Conservation (phyloP, 1,139 yeast genomes). For the Nakaseomyces delphensis region DNA sequence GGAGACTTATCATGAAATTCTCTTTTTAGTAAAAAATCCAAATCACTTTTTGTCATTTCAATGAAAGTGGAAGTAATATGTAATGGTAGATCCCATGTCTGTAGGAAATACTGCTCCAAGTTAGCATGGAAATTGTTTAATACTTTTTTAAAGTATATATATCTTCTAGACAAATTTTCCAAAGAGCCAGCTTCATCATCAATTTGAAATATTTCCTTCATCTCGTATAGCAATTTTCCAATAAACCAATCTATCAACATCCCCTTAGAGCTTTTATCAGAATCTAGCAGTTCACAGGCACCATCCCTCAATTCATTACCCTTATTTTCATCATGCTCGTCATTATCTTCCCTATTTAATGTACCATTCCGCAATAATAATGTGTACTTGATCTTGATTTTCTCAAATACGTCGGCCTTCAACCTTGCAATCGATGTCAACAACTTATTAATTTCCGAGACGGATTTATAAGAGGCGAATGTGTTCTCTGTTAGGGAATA, state of each 20-base stretch:
- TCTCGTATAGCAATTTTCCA: conserved; percentile 60
- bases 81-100: conserved; percentile 60
- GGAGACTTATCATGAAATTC: conserved; percentile 29
- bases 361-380: conserved; percentile 16
- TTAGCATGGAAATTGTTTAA: conserved; percentile 50
- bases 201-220: conserved; percentile 61
- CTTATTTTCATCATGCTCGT: conserved; percentile 7
- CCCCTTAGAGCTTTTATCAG: conserved; percentile 48
- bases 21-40: conserved; percentile 39
- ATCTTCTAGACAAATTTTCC: conserved; percentile 76
- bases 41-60: conserved; percentile 58
- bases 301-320: conserved; percentile 30
- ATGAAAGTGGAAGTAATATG: conserved; percentile 59
- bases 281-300: conserved; percentile 68
- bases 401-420: conserved; percentile 59
- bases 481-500: conserved; percentile 59
- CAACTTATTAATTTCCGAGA: conserved; percentile 68
- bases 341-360: not conserved
- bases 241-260: conserved; percentile 70
- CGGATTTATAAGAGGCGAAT: conserved; percentile 75
- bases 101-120: conserved; percentile 52
- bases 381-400: conserved; percentile 60
- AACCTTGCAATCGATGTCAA: conserved; percentile 55
- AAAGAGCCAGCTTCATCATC: conserved; percentile 90
- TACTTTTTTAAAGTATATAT: conserved; percentile 68